Evolutionary conservation across 495 filamentous ascomycete genomes (phyloP).

Genomic region (Beverwykella pulmonaria): DNA sequence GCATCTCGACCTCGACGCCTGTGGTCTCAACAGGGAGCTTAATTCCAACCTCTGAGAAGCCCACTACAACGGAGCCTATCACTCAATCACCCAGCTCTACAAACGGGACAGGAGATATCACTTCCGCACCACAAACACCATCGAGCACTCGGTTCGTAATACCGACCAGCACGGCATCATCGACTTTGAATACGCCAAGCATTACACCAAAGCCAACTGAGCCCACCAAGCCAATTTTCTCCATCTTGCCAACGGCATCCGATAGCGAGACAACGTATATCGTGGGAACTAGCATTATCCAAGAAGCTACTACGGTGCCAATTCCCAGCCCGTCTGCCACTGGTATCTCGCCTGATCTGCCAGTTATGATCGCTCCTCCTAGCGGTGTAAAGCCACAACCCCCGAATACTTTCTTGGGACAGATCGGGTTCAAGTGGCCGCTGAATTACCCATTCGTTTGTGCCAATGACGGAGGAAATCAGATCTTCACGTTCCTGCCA

Average conservation of each 20-base stretch:
- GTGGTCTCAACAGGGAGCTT: neutral
- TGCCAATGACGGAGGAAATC: conserved; percentile 68
- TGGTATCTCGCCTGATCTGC: conserved; percentile 65
- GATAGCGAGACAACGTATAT: conserved; percentile 38
- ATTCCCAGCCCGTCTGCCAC: conserved; percentile 15
- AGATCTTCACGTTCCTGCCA: conserved; percentile 85
- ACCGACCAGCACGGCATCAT: neutral
- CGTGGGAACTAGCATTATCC: conserved; percentile 41
- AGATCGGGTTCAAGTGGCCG: conserved; percentile 78
- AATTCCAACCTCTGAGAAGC: neutral
- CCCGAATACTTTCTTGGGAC: conserved; percentile 67
- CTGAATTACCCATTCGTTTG: conserved; percentile 86
- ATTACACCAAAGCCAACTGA: neutral
- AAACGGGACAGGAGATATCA: neutral
- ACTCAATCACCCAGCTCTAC: neutral
- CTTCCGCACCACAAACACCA: neutral
- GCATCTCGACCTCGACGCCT: conserved; percentile 3
- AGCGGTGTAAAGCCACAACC: conserved; percentile 55
- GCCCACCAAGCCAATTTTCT: neutral
- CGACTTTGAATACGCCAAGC: neutral
- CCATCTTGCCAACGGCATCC: conserved; percentile 37
- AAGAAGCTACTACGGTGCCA: conserved; percentile 28
- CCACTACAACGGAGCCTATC: neutral
- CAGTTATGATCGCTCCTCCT: conserved; percentile 73
- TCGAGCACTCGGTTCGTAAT: neutral